Percentiles rank a stretch among this genome's conserved stretches.
phyloP scores from a whole-genome alignment of 768 basidiomycete species.

The Tylopilus balloui region DNA sequence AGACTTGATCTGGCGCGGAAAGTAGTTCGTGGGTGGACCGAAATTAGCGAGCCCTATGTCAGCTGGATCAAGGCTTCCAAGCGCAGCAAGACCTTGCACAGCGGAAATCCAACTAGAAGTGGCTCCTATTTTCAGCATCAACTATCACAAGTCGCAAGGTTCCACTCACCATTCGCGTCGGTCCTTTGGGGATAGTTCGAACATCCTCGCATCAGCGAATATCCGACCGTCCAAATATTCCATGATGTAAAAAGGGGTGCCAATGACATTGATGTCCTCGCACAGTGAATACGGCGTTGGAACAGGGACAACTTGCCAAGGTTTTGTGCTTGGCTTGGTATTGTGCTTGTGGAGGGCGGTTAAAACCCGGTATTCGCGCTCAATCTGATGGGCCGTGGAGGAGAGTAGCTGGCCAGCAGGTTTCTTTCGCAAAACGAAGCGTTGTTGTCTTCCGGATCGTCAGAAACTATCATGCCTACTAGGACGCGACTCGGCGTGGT shows the following conservation, averaged over 20 bases:
- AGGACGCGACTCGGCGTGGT: background rate
- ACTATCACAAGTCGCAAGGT: background rate
- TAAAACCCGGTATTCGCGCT: conserved; percentile 86
- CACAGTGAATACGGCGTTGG: conserved; percentile 84
- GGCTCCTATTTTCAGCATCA: background rate
- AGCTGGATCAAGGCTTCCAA: conserved; percentile 60
- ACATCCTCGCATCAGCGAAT: conserved; percentile 82
- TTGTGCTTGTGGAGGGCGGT: conserved; percentile 76
- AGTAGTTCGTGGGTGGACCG: conserved; percentile 76
- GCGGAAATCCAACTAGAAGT: conserved; percentile 70
- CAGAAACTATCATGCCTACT: conserved; percentile 1
- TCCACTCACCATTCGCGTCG: conserved; percentile 64
- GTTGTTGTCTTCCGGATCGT: conserved; percentile 38
- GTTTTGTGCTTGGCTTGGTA: conserved; percentile 42
- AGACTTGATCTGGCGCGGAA: conserved; percentile 90
- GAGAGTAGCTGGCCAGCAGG: conserved; percentile 85
- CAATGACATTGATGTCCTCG: conserved; percentile 70
- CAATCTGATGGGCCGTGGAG: conserved; percentile 90
- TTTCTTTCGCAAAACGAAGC: conserved; percentile 89
- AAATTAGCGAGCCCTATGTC: conserved; percentile 66
- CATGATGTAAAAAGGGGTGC: conserved; percentile 95
- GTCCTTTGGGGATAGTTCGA: conserved; percentile 56
- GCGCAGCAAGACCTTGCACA: conserved; percentile 61
- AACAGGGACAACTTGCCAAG: conserved; percentile 64
- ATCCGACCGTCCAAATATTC: conserved; percentile 92